A percentile compares a stretch with the other conserved stretches of the same genome.
Evolutionary conservation across 2,329 filamentous ascomycete genomes (phyloP).

Genomic region (Curvularia lunata): DNA sequence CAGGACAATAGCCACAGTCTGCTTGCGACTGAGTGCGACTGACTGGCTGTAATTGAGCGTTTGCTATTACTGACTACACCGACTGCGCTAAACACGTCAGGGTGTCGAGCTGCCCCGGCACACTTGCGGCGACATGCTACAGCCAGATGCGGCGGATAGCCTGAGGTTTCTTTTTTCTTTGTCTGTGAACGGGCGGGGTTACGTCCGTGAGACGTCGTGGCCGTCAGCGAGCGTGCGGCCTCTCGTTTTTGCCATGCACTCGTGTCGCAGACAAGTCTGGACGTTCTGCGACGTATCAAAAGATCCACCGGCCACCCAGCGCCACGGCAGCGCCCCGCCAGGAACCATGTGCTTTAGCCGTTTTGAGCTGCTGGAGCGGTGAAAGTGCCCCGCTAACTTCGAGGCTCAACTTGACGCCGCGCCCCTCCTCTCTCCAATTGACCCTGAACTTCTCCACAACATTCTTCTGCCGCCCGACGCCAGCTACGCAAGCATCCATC

Average conservation of each 20-base stretch:
- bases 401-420: conserved; percentile 27
- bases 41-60: too few relatives aligned
- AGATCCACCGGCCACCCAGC: conserved; percentile 13
- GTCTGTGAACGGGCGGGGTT: conserved; percentile 15
- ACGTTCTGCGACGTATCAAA: conserved; percentile 13
- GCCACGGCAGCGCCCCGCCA: conserved; percentile 25
- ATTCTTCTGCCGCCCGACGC: conserved; percentile 14
- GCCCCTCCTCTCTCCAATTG: conserved; percentile 20
- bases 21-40: not conserved
- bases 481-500: conserved; percentile 5
- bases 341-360: conserved; percentile 26
- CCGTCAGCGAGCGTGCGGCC: conserved; percentile 1
- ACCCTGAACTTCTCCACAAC: conserved; percentile 18
- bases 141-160: not conserved
- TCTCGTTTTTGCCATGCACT: not conserved
- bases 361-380: conserved; percentile 23
- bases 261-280: conserved; percentile 17
- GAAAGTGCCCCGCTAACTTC: conserved; percentile 35
- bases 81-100: conserved; percentile 21
- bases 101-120: conserved; percentile 2
- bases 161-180: conserved; percentile 1
- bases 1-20: conserved; percentile 3
- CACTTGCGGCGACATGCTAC: conserved; percentile 1
- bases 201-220: conserved; percentile 11
- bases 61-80: not conserved